These are phyloP conservation scores for Cyclotella distinguenda DNA, from an alignment of 108 stramenopile species.

Conservation along the genomic window DNA sequence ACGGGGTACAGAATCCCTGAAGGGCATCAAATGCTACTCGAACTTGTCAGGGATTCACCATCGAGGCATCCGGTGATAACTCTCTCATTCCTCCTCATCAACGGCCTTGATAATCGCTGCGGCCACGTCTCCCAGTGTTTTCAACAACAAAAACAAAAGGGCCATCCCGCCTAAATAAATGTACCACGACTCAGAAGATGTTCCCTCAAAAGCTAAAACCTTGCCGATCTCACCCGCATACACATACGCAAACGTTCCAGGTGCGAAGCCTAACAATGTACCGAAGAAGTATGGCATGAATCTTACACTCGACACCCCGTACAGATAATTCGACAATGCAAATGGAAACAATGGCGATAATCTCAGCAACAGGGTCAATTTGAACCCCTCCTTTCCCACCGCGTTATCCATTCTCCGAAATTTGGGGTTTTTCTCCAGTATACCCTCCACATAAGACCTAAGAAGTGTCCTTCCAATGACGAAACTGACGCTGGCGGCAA, in stretches of 20 bases:
- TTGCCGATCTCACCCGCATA: slow-evolving; percentile 75
- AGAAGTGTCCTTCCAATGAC: slow-evolving; percentile 77
- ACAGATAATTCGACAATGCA: slow-evolving; percentile 87
- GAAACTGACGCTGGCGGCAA: slow-evolving; percentile 76
- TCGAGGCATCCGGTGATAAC: background rate
- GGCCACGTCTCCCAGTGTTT: slow-evolving; percentile 67
- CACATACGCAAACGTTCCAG: slow-evolving; percentile 82
- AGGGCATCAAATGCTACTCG: too few relatives aligned
- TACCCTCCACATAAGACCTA: slow-evolving; percentile 62
- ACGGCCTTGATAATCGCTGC: slow-evolving; percentile 61
- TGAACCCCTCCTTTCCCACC: slow-evolving; percentile 89
- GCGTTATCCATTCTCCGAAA: slow-evolving; percentile 78
- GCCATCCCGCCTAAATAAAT: slow-evolving; percentile 62
- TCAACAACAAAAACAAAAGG: slow-evolving; percentile 51
- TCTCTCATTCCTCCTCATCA: slow-evolving; percentile 44
- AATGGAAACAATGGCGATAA: slow-evolving; percentile 90
- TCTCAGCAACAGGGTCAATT: slow-evolving; percentile 82
- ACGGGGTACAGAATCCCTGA: too few relatives aligned
- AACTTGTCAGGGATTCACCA: too few relatives aligned
- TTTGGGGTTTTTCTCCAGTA: slow-evolving; percentile 64
- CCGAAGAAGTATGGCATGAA: slow-evolving; percentile 72
- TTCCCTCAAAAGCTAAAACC: slow-evolving; percentile 51
- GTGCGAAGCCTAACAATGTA: slow-evolving; percentile 75
- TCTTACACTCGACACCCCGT: slow-evolving; percentile 76
- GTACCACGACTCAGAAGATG: slow-evolving; percentile 66